A percentile compares a stretch with the other conserved stretches of the same genome.
Conservation (phyloP, 805 yeast genomes). For the Clavispora asparagi region DNA sequence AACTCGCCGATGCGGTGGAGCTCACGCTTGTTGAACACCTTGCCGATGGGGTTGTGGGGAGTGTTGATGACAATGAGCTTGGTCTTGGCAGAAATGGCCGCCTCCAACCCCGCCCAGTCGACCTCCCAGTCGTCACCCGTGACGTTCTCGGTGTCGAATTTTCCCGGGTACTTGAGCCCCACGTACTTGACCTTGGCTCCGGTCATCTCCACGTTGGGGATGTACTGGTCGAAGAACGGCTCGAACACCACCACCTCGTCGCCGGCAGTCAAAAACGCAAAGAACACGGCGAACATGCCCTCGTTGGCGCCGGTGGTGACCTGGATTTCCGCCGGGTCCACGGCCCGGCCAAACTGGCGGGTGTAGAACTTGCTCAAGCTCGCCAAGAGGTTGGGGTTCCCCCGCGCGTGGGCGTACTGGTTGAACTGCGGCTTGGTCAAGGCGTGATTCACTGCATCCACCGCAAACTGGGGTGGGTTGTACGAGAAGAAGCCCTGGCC, state of each 20-base stretch:
- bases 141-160: slow-evolving; percentile 56
- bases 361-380: slow-evolving; percentile 71
- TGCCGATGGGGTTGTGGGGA: slow-evolving; percentile 97
- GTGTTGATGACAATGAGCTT: slow-evolving; percentile 85
- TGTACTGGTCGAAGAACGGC: slow-evolving; percentile 96
- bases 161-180: slow-evolving; percentile 77
- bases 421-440: slow-evolving; percentile 69
- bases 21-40: slow-evolving; percentile 75
- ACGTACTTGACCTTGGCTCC: slow-evolving; percentile 91
- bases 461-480: slow-evolving; percentile 91
- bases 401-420: slow-evolving; percentile 90
- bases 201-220: slow-evolving; percentile 86
- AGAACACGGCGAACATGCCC: slow-evolving; percentile 80
- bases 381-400: slow-evolving; percentile 69
- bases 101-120: slow-evolving; percentile 71
- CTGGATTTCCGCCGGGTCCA: slow-evolving; percentile 59
- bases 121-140: slow-evolving; percentile 84
- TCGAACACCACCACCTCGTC: slow-evolving; percentile 96
- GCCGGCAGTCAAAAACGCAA: slow-evolving; percentile 79
- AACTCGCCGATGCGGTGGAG: slow-evolving; percentile 69
- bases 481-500: slow-evolving; percentile 98
- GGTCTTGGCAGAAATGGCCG: slow-evolving; percentile 68
- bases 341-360: slow-evolving; percentile 53
- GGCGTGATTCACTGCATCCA: slow-evolving; percentile 74
- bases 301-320: slow-evolving; percentile 97